Conservation (phyloP, 2,329 filamentous ascomycete species). For the Aspergillus unguis region DNA sequence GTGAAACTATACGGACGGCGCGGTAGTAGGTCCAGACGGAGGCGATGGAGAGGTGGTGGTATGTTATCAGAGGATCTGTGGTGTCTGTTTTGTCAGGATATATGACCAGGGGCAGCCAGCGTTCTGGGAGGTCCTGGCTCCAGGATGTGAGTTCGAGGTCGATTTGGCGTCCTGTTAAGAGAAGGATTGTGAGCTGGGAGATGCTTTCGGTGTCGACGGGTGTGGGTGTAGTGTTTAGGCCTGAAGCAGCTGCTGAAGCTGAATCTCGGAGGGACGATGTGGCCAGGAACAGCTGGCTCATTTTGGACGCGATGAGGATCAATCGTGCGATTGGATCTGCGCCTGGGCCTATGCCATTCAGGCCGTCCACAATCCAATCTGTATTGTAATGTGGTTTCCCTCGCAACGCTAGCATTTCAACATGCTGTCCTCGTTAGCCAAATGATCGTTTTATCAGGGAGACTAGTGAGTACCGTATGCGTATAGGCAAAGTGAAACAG, state of each 20-base stretch:
- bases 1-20: conserved; percentile 33
- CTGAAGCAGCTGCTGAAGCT: not conserved
- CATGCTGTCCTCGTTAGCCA: conserved; percentile 24
- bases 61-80: conserved; percentile 31
- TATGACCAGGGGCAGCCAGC: conserved; percentile 34
- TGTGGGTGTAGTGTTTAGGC: not conserved
- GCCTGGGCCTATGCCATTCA: conserved; percentile 29
- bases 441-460: not conserved
- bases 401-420: conserved; percentile 34
- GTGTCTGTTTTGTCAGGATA: conserved; percentile 26
- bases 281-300: conserved; percentile 30
- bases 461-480: conserved; percentile 26
- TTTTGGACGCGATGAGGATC: conserved; percentile 29
- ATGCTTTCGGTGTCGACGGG: conserved; percentile 14
- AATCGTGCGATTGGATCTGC: conserved; percentile 32
- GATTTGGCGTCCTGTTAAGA: conserved; percentile 20
- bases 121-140: conserved; percentile 29
- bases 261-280: conserved; percentile 18
- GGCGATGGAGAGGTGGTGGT: conserved; percentile 27
- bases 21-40: conserved; percentile 38
- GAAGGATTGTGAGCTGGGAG: conserved; percentile 23
- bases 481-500: conserved; percentile 38
- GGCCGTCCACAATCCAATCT: conserved; percentile 27
- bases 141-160: conserved; percentile 32
- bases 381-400: conserved; percentile 29